Conservation (phyloP, 257 asterid species). For the Nicotiana tabacum region DNA sequence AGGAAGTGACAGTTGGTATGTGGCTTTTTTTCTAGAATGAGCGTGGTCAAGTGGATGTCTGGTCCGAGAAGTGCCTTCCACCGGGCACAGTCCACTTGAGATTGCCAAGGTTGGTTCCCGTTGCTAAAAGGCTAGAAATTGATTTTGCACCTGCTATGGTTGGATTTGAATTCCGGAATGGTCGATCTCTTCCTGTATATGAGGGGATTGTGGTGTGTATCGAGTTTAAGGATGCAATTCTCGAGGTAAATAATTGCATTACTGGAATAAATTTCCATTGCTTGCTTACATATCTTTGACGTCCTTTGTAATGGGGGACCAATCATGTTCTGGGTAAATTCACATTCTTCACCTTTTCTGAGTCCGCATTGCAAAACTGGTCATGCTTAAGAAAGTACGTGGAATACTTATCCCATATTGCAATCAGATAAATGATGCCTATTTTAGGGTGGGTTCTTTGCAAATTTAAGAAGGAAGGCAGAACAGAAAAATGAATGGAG, state of each 20-base stretch:
- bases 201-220: conserved; percentile 90
- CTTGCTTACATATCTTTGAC: neutral
- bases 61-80: conserved; percentile 98
- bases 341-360: neutral
- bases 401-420: neutral
- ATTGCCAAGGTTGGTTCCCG: conserved; percentile 58
- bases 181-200: conserved; percentile 58
- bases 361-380: neutral
- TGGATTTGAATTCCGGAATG: conserved; percentile 85
- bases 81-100: conserved; percentile 89
- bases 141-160: conserved; percentile 95
- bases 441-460: too few relatives aligned
- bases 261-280: neutral
- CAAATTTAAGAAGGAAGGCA: neutral
- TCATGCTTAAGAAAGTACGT: neutral
- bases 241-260: conserved; percentile 46
- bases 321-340: neutral
- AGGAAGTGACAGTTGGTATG: conserved; percentile 16
- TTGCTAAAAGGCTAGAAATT: conserved; percentile 66
- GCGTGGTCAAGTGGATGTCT: conserved; percentile 94
- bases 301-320: neutral
- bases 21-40: conserved; percentile 52
- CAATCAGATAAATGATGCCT: neutral
- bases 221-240: conserved; percentile 72
- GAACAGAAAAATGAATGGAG: neutral